phyloP scores from a whole-genome alignment of 768 basidiomycete genomes.

The Auriscalpium orientale region DNA sequence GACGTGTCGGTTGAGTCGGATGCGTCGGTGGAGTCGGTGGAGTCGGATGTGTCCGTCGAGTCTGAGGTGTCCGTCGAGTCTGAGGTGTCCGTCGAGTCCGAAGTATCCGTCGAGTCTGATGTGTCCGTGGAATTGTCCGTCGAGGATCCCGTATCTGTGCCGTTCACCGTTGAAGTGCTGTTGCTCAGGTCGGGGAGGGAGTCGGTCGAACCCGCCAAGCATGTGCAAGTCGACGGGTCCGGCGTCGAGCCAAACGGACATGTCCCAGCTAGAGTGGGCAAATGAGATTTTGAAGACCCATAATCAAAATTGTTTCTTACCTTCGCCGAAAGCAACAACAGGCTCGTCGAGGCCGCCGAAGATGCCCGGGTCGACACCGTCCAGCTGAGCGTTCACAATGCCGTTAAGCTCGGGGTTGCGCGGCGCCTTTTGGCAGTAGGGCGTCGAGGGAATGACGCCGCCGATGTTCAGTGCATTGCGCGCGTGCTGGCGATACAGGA shows the following conservation, averaged over 20 bases:
- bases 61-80: background rate
- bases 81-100: background rate
- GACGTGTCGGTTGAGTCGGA: background rate
- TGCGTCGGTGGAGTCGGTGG: background rate
- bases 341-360: constrained; percentile 44
- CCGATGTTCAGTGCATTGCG: constrained; percentile 36
- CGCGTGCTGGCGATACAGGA: constrained; percentile 35
- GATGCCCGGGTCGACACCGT: constrained; percentile 41
- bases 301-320: constrained; percentile 21
- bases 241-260: constrained; percentile 38
- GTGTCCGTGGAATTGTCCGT: background rate
- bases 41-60: too few species aligned
- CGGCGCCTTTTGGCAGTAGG: constrained; percentile 48
- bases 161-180: background rate
- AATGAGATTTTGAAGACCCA: background rate
- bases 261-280: constrained; percentile 28
- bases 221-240: constrained; percentile 34
- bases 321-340: constrained; percentile 37
- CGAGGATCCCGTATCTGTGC: background rate
- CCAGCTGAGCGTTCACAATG: constrained; percentile 45
- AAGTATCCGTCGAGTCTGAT: background rate
- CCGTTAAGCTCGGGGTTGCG: constrained; percentile 42
- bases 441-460: constrained; percentile 37
- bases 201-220: constrained; percentile 8
- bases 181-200: background rate